Evolutionary conservation across 371 early-diverging fungal genomes (phyloP).

Genomic region (Syncephalastrum monosporum): DNA sequence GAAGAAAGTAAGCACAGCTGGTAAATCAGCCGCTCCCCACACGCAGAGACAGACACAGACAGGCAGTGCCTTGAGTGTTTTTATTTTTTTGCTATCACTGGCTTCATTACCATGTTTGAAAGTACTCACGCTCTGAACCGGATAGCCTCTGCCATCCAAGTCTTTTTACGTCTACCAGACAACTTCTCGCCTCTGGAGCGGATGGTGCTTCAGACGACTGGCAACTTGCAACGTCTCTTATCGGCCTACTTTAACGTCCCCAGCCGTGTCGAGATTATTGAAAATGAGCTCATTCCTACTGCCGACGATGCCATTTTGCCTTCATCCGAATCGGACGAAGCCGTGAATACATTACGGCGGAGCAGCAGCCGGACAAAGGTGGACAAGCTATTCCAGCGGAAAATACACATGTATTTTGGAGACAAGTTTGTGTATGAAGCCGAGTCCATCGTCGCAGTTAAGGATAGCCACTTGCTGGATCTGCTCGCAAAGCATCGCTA

Average conservation of each 20-base stretch:
- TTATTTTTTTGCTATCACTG: no score
- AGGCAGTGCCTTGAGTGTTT: no score
- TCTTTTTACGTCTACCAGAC: constrained; percentile 38
- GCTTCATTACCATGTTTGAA: no score
- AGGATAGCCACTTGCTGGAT: constrained; percentile 29
- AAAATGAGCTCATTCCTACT: constrained; percentile 21
- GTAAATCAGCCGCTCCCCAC: no score
- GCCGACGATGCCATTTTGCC: background rate
- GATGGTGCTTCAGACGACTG: constrained; percentile 42
- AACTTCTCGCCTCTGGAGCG: constrained; percentile 42
- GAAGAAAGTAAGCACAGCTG: constrained; percentile 32
- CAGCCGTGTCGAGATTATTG: constrained; percentile 38
- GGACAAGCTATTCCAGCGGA: constrained; percentile 32
- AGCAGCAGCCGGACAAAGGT: background rate
- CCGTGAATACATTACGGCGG: background rate
- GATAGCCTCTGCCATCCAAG: constrained; percentile 40
- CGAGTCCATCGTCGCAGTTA: constrained; percentile 39
- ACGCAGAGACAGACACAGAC: no score
- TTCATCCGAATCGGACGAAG: background rate
- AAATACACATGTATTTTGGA: constrained; percentile 42
- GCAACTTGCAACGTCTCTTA: constrained; percentile 42
- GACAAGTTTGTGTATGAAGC: constrained; percentile 40
- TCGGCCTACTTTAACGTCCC: constrained; percentile 49
- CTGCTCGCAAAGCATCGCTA: constrained; percentile 45
- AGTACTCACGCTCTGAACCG: no score